These are phyloP conservation scores for Friedmanniomyces endolithicus DNA, from an alignment of 495 filamentous ascomycete genomes.

Conservation along the genomic window DNA sequence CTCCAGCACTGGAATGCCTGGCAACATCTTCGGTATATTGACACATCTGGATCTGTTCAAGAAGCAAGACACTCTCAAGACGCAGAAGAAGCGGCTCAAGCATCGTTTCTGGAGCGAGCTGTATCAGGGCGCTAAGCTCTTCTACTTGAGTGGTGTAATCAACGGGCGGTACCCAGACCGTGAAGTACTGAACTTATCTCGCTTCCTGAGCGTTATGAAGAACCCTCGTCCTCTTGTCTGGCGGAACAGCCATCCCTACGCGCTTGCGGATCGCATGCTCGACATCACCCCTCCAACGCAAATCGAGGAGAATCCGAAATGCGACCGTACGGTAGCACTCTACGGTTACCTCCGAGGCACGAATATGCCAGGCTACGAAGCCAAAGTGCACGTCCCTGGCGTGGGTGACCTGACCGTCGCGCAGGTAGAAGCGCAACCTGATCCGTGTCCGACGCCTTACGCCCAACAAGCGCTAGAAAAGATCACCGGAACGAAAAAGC, in stretches of 20 bases:
- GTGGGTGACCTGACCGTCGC: slow-evolving; percentile 86
- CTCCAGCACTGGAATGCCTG: slow-evolving; percentile 84
- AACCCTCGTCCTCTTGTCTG: slow-evolving; percentile 91
- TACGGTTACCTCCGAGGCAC: slow-evolving; percentile 95
- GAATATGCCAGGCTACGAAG: slow-evolving; percentile 79
- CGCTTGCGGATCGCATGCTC: slow-evolving; percentile 81
- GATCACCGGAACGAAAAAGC: slow-evolving; percentile 60
- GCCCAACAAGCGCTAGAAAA: slow-evolving; percentile 78
- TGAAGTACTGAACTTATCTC: slow-evolving; percentile 86
- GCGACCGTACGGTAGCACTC: slow-evolving; percentile 77
- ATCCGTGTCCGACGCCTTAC: slow-evolving; percentile 88
- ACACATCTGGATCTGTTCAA: slow-evolving; percentile 93
- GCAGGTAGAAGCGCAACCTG: slow-evolving; percentile 71
- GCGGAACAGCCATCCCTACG: slow-evolving; percentile 91
- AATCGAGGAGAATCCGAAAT: slow-evolving; percentile 75
- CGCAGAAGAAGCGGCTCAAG: slow-evolving; percentile 91
- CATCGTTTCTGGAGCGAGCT: slow-evolving; percentile 92
- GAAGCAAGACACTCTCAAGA: slow-evolving; percentile 75
- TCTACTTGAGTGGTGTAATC: slow-evolving; percentile 88
- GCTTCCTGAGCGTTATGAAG: slow-evolving; percentile 97
- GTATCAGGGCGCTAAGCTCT: slow-evolving; percentile 91
- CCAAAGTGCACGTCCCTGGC: slow-evolving; percentile 82
- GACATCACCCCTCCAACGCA: slow-evolving; percentile 87
- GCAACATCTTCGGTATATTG: slow-evolving; percentile 92
- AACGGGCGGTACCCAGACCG: slow-evolving; percentile 95